Evolutionary conservation across 176 grass and related monocot species (phyloP).

Genomic region (Triticum dicoccoides): DNA sequence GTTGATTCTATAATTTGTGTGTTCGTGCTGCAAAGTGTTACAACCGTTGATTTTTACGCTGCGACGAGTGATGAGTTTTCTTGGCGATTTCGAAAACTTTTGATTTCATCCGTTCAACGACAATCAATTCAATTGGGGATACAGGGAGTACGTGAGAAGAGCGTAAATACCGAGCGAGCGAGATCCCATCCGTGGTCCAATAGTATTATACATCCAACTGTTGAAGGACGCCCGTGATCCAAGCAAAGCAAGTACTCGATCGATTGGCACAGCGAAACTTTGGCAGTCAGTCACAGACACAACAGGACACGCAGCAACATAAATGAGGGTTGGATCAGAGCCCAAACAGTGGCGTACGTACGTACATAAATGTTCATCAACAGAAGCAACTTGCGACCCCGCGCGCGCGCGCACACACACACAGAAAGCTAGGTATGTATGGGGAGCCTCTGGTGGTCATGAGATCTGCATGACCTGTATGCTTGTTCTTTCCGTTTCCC

Average conservation of each 20-base stretch:
- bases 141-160: not conserved
- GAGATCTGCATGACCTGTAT: slow-evolving; percentile 1
- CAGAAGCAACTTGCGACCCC: not conserved
- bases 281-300: not conserved
- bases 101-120: no score
- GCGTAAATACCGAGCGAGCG: not conserved
- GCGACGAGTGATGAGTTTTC: no score
- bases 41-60: no score
- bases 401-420: not conserved
- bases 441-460: not conserved
- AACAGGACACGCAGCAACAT: not conserved
- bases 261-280: not conserved
- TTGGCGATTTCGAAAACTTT: no score
- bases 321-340: not conserved
- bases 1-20: no score
- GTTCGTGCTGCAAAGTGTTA: no score
- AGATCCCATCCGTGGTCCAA: slow-evolving; percentile 9
- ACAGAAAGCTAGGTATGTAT: not conserved
- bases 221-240: not conserved
- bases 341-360: not conserved
- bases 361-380: not conserved
- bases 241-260: slow-evolving; percentile 7
- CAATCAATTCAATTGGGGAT: no score
- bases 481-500: slow-evolving; percentile 5
- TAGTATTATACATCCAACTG: not conserved